Conservation (phyloP, 2,329 filamentous ascomycete genomes). For the Aschersonia sp. region DNA sequence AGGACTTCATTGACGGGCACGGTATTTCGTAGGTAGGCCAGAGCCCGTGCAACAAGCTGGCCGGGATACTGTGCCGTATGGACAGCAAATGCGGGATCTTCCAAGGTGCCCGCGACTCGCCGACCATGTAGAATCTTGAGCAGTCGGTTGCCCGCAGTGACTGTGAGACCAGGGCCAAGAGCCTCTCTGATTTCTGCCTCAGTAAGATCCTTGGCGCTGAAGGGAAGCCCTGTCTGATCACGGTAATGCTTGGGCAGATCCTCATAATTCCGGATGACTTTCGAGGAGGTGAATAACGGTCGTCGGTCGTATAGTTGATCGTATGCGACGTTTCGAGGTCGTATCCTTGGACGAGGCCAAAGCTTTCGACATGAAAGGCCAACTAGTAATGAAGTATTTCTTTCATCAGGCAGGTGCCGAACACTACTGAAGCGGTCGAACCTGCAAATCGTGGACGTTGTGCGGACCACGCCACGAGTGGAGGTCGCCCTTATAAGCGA, state of each 20-base stretch:
- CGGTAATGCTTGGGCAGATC: slow-evolving; percentile 42
- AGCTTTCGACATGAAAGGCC: background rate
- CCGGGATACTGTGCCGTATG: slow-evolving; percentile 31
- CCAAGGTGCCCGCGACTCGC: slow-evolving; percentile 47
- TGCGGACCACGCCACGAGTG: slow-evolving; percentile 9
- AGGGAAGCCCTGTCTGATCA: slow-evolving; percentile 39
- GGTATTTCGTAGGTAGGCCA: slow-evolving; percentile 39
- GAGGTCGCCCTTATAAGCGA: slow-evolving; percentile 13
- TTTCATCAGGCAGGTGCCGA: slow-evolving; percentile 7
- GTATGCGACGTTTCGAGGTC: background rate
- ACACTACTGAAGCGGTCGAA: background rate
- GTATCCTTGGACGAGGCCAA: slow-evolving; percentile 3
- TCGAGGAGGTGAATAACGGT: slow-evolving; percentile 19
- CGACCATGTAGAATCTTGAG: slow-evolving; percentile 47
- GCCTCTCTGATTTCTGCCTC: slow-evolving; percentile 29
- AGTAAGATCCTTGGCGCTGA: slow-evolving; percentile 33
- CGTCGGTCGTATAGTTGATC: slow-evolving; percentile 10
- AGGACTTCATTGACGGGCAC: slow-evolving; percentile 44
- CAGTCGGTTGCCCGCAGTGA: slow-evolving; percentile 33
- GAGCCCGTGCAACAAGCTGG: slow-evolving; percentile 27
- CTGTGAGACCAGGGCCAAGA: slow-evolving; percentile 34
- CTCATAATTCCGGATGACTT: slow-evolving; percentile 36
- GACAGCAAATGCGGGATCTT: slow-evolving; percentile 36
- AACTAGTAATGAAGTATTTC: background rate
- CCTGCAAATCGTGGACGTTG: background rate